Base-by-base conservation (phyloP, 495 filamentous ascomycete species). In the Penicillium fimorum region DNA sequence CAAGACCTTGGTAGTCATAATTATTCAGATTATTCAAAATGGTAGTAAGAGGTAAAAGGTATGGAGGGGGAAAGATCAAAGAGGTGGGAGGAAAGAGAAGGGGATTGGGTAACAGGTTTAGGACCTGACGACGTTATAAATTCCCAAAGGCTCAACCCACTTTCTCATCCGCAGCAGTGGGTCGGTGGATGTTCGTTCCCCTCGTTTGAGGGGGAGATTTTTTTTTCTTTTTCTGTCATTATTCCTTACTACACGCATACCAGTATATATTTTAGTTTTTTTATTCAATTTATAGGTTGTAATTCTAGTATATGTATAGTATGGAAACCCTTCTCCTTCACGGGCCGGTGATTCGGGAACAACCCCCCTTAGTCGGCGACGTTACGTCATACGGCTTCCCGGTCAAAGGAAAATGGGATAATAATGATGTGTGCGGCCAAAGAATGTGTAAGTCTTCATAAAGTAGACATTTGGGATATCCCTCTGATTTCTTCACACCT, bases 1-100 rank as follows among this genome's bases (percentile, higher is more conserved):
- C 53, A 79, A 57, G 66, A 79, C 73, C 46, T 68, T 75, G 59
- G 72, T 77, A 47, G 69, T 70, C 74, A 75, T 76, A 57, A 57
- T 73, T 52, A 57, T 47, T 47, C n/a, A 57, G n/a, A 2, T 38
- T 38, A 35, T 13, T 35, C 35, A 38, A 42, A 56, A 18, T 32
- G 38, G 17, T 2, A 22, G 25, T 35, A 54, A 29, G 54, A 40
- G 29, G 35, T 32, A 50, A 43, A 58, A 38, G 13, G n/a, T n/a
- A 22, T n/a, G 40, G 22, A 40, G 47, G 44, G 47, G 46, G 55
- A 25, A 22, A 47, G 50, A 46, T 45, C 22, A 43, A 53, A 35
- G 37, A 29, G 50, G 13, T 46, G 56, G 47, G 56, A 46, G 56
- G 48, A 62, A 30, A 58, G 50, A 56, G 52, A 47, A 56, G 41